These are phyloP conservation scores for Aspergillus sp. DNA, from an alignment of 2,329 filamentous ascomycete genomes.

Conservation along the genomic window DNA sequence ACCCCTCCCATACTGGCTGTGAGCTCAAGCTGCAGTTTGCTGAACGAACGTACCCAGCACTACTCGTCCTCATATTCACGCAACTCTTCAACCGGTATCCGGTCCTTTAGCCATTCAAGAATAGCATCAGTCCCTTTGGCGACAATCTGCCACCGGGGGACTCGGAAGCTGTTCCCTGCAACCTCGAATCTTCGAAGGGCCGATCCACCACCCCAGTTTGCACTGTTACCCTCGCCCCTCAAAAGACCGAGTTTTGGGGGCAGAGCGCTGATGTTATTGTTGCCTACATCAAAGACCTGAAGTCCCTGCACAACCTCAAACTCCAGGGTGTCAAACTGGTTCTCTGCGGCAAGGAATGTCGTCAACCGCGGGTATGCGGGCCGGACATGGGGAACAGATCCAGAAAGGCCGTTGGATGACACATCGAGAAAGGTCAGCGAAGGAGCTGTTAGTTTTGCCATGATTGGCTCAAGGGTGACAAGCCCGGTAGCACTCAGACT, in stretches of 20 bases:
- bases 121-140: slow-evolving; percentile 87
- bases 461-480: slow-evolving; percentile 69
- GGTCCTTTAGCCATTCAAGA: slow-evolving; percentile 77
- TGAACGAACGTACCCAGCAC: slow-evolving; percentile 11
- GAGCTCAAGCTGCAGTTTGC: neutral
- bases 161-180: slow-evolving; percentile 82
- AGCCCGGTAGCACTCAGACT: slow-evolving; percentile 77
- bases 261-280: slow-evolving; percentile 83
- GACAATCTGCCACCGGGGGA: slow-evolving; percentile 81
- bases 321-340: slow-evolving; percentile 73
- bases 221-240: slow-evolving; percentile 56
- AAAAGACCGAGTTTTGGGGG: slow-evolving; percentile 81
- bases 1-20: neutral
- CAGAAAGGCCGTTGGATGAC: slow-evolving; percentile 77
- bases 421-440: slow-evolving; percentile 77
- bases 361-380: slow-evolving; percentile 70
- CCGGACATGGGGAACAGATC: slow-evolving; percentile 68
- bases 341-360: slow-evolving; percentile 76
- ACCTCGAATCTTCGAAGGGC: slow-evolving; percentile 73
- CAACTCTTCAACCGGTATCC: slow-evolving; percentile 63
- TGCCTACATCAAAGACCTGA: slow-evolving; percentile 75
- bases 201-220: slow-evolving; percentile 47
- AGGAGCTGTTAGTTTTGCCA: slow-evolving; percentile 71
- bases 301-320: slow-evolving; percentile 76
- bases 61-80: slow-evolving; percentile 39